Base-by-base conservation (phyloP, 345 rosid species). In the Adansonia digitata region DNA sequence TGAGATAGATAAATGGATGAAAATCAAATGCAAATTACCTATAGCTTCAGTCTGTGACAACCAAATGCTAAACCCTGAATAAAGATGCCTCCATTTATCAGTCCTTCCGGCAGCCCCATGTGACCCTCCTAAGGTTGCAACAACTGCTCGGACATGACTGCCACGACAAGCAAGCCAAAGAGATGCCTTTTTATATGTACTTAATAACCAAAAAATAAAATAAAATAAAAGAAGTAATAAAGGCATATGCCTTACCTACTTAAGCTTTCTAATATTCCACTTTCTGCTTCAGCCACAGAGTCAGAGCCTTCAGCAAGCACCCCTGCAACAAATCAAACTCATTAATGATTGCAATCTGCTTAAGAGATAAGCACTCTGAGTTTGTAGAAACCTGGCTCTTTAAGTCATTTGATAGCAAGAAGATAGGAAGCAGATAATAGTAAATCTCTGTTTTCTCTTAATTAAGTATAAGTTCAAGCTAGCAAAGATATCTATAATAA, bases 61-160 rank as follows among this genome's bases (percentile, higher is more conserved):
- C 97, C 97, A 94, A 45, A 92, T 90, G 0, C 94, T 90, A 81
- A 94, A 89, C 65, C 97, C 98, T 2, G 93, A 87, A 85, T 87
- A 88, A 67, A 92, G 92, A 81, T 94, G 93, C 71, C 74, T 87
- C 97, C 98, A 94, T 81, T 81, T 82, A 51, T 85, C 85, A 0
- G 85, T 71, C 77, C 82, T 87, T 78, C 81, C 74, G 14, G 97
- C 92, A 80, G 92, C 93, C 73, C 97, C 98, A 62, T 83, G 85
- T 73, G 81, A 83, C 63, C 88, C 97, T 79, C 97, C 98, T 83
- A 94, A 67, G 52, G 97, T 94, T 57, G 98, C 84, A 52, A 94
- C 96, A 84, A 92, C 92, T 31, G 97, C 81, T 24, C 97, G 90
- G 26, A 88, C 97, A 77, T 94, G 92, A 84, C 98, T 94, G 90